Evolutionary conservation across 106 monocot genomes (phyloP).

Genomic region (Acorus gramineus): DNA sequence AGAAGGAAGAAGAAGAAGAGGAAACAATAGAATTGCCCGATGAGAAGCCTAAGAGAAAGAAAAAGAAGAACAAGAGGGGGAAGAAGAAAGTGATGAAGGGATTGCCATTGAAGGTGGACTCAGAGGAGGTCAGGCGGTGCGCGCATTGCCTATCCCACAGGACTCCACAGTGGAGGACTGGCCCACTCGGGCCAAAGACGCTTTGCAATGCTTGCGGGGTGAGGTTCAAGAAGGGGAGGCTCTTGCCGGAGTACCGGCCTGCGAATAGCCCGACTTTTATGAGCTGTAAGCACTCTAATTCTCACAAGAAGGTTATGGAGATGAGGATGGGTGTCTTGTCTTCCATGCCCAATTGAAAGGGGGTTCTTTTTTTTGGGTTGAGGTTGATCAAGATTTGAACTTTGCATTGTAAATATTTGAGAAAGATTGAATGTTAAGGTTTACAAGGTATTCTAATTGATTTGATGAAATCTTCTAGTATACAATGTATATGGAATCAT

Average conservation of each 20-base stretch:
- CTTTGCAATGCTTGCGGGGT: slow-evolving; percentile 77
- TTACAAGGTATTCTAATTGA: too few relatives aligned
- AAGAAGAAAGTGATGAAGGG: neutral
- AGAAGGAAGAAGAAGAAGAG: slow-evolving; percentile 10
- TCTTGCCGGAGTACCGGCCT: slow-evolving; percentile 84
- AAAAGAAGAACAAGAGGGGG: neutral
- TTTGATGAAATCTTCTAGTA: too few relatives aligned
- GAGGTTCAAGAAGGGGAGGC: slow-evolving; percentile 65
- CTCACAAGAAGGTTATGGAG: slow-evolving; percentile 89
- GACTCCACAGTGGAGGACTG: slow-evolving; percentile 89
- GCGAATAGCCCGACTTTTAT: slow-evolving; percentile 85
- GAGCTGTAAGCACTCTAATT: slow-evolving; percentile 84
- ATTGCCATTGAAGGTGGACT: too few relatives aligned
- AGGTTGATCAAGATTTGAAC: too few relatives aligned
- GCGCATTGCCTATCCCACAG: slow-evolving; percentile 65
- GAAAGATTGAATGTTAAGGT: too few relatives aligned
- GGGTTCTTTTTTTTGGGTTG: too few relatives aligned
- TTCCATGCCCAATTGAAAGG: slow-evolving; percentile 11
- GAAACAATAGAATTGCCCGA: neutral
- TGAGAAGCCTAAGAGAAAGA: slow-evolving; percentile 1
- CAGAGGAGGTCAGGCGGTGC: slow-evolving; percentile 38
- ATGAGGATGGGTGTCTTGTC: slow-evolving; percentile 43
- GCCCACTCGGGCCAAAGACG: slow-evolving; percentile 69
- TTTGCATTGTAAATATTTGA: too few relatives aligned
- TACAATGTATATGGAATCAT: too few relatives aligned